A percentile compares a stretch with the other conserved stretches of the same genome.
These are phyloP conservation scores for Penicillium occitanis DNA, from an alignment of 2,329 filamentous ascomycete genomes.

Conservation along the genomic window DNA sequence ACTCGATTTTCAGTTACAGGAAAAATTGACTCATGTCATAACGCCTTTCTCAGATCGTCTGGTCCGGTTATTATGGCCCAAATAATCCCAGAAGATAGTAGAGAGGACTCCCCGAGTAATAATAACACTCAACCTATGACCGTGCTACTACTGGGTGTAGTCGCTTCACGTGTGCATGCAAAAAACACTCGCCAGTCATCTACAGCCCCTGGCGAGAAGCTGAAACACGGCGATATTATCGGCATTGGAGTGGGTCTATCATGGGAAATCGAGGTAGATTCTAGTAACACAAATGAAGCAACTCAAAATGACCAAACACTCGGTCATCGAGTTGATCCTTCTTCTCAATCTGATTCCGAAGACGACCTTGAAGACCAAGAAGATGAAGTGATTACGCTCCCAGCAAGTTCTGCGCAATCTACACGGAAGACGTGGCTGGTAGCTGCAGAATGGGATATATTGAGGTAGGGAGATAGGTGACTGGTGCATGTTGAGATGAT, in stretches of 20 bases:
- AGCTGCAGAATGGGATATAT: conserved; percentile 42
- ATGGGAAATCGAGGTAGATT: conserved; percentile 38
- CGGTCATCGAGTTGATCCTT: conserved; percentile 1
- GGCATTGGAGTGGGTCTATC: conserved; percentile 35
- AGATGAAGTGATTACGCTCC: not conserved
- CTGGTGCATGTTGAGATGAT: not conserved
- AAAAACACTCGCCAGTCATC: not conserved
- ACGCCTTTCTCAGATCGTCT: conserved; percentile 16
- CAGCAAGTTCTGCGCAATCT: not conserved
- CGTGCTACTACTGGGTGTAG: conserved; percentile 32
- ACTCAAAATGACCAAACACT: not conserved
- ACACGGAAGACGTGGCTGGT: conserved; percentile 35
- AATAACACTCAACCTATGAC: conserved; percentile 18
- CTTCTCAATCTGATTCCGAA: conserved; percentile 13
- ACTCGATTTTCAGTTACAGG: conserved; percentile 11
- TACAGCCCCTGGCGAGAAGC: not conserved
- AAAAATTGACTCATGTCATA: conserved; percentile 1
- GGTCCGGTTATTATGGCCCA: conserved; percentile 16
- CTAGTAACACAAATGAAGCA: not conserved
- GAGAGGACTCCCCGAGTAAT: no score
- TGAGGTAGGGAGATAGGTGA: not conserved
- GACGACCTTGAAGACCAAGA: not conserved
- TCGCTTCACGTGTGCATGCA: not conserved
- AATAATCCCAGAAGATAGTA: not conserved
- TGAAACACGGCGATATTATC: conserved; percentile 26